phyloP scores from a whole-genome alignment of 768 basidiomycete genomes.

The Lyophyllum shimeji region DNA sequence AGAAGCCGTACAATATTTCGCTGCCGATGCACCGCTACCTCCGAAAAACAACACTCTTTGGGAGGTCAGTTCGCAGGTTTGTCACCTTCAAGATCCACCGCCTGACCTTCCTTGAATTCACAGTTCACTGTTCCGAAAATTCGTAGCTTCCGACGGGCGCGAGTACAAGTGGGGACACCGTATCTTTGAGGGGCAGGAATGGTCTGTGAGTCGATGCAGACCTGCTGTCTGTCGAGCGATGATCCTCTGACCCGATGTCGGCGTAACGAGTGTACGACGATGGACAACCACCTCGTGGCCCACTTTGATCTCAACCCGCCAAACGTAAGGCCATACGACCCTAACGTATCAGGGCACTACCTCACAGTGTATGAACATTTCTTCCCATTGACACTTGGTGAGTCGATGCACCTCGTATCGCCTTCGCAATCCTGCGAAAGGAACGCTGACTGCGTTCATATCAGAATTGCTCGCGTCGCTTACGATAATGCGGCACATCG shows the following conservation, averaged over 20 bases:
- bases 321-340: slow-evolving; percentile 3
- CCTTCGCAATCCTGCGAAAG: background rate
- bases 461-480: slow-evolving; percentile 8
- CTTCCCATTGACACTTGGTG: slow-evolving; percentile 11
- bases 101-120: background rate
- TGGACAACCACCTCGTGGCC: slow-evolving; percentile 5
- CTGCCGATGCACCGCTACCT: slow-evolving; percentile 67
- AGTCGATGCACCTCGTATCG: background rate
- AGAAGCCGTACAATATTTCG: slow-evolving; percentile 37
- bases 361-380: slow-evolving; percentile 14
- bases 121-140: slow-evolving; percentile 70
- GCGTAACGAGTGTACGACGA: slow-evolving; percentile 8
- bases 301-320: slow-evolving; percentile 9
- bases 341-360: slow-evolving; percentile 12
- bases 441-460: background rate
- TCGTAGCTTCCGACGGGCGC: slow-evolving; percentile 63
- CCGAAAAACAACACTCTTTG: slow-evolving; percentile 62
- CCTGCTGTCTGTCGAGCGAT: background rate
- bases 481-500: slow-evolving; percentile 48
- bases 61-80: slow-evolving; percentile 46
- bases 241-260: background rate
- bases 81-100: slow-evolving; percentile 46
- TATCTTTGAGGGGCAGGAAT: slow-evolving; percentile 60
- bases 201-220: slow-evolving; percentile 58
- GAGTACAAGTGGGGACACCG: slow-evolving; percentile 72